Evolutionary conservation across 257 asterid genomes (phyloP), one percentile per base, ranked within the genome.

Genomic region (Rubia yunnanensis): DNA sequence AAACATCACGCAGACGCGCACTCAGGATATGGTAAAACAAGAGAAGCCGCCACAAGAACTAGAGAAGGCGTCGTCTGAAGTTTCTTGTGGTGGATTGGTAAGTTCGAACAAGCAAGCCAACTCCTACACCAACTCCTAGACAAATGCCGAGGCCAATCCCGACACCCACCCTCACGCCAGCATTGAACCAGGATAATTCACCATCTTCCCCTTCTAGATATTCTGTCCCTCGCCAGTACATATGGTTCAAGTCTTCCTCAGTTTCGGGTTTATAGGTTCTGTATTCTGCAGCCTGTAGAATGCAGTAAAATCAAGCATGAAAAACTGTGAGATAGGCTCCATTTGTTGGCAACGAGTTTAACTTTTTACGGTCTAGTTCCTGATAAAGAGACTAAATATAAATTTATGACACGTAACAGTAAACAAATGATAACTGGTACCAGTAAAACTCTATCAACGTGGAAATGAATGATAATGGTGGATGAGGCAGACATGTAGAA

Each of bases 101-200:
- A 9, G 86, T 76, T 9, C 95, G 91, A 36, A 79, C 85, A 55
- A 87, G 78, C 69, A 87, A 60, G 30, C 95, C 91, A 0, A 83
- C 88, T 27, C 92, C 89, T 53, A 87, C 72, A 44, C 92, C 95
- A 14, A 87, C 82, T 0, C 95, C 95, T 7, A 87, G 71, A 64
- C 89, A 87, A 52, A 84, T 73, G 31, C 89, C 89, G 14, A 87
- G 95, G 68, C 92, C 89, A 44, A 87, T 81, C 26, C 95, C 95
- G 11, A 87, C 92, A 9, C 95, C 95, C 34, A 87, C 95, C 53
- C 92, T 73, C n/a, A 87, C 91, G 26, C 95, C 95, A 15, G 91
- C 89, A 68, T 84, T 84, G 77, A 87, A 84, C 95, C 95, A 83
- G 41, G 91, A 81, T 30, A 84, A 75, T 71, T 87, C 92, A 28